Evolutionary conservation across 2,329 filamentous ascomycete species (phyloP), one percentile per base, ranked within the genome.

Genomic region (Penicillium expansum): DNA sequence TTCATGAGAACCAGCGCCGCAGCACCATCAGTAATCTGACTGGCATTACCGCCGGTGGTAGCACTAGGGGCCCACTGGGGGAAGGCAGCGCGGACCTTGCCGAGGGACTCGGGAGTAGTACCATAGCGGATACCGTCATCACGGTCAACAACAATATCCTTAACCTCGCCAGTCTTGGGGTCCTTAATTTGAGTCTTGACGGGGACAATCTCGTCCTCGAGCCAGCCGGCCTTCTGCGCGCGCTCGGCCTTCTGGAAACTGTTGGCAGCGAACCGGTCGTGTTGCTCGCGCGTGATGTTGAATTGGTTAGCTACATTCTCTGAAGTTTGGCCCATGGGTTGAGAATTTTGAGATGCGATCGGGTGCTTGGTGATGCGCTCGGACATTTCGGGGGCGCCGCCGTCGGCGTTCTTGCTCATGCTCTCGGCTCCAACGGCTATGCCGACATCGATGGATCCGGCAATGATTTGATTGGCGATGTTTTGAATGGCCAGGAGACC

Each of bases 1-100:
- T 89, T 91, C 92, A 97, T 97, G 71, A 97, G 81, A 38, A 97
- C 83, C 22, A 97, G 89, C 29, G 92, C 92, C 32, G 92, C 92
- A 29, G 92, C 92, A 62, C 92, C 92, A 75, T 97, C 91, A 13
- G 90, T 92, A 71, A 97, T 91, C 77, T 97, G 92, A 58, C 86
- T 91, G 33, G 92, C 92, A 75, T 97, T 97, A 62, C 92, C 92
- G 52, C 90, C 92, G 77, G 96, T 92, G 74, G 96, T 96, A 64
- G 83, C 86, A 50, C 92, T 92, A 69, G 92, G 89, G 75, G 66
- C 56, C 74, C 74, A 76, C 55, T 94, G 91, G 55, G 90, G 86
- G 74, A 97, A 97, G 5, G 92, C 91, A 20, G 92, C 82, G 62
- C 85, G 86, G 74, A 97, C 91, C 84, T 96, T 96, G 76, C 80